A percentile compares a stretch with the other conserved stretches of the same genome.
These are phyloP conservation scores for Saccharomyces hybrid DNA, from an alignment of 1,139 yeast genomes.

Conservation along the genomic window DNA sequence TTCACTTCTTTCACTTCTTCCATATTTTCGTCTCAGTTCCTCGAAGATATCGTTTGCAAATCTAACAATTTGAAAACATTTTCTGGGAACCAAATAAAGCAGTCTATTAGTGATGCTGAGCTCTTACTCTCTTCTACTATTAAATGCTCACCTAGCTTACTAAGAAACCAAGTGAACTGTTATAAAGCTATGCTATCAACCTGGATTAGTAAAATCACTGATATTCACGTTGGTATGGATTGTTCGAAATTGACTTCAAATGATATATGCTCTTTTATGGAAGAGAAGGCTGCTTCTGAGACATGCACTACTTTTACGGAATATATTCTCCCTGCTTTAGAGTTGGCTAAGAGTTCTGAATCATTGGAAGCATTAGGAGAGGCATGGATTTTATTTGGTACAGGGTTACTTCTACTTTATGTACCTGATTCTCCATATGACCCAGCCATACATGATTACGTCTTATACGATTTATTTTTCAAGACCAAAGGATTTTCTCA, in stretches of 20 bases:
- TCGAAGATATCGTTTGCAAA: conserved; percentile 35
- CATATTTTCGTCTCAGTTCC: conserved; percentile 42
- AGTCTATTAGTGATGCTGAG: conserved; percentile 49
- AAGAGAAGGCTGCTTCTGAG: neutral
- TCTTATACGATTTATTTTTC: conserved; percentile 42
- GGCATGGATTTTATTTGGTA: conserved; percentile 62
- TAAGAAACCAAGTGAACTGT: neutral
- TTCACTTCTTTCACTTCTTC: conserved; percentile 35
- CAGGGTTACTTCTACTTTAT: conserved; percentile 61
- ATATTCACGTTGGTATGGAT: neutral
- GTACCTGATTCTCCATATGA: conserved; percentile 81
- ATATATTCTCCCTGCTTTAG: conserved; percentile 42
- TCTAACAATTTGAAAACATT: conserved; percentile 35
- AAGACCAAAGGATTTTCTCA: conserved; percentile 24
- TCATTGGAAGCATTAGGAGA: conserved; percentile 40
- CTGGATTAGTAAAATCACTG: neutral
- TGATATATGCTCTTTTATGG: neutral
- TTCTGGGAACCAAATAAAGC: conserved; percentile 44
- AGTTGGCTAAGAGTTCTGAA: conserved; percentile 13
- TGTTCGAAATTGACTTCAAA: neutral
- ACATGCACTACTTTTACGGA: conserved; percentile 16
- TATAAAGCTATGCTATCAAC: neutral
- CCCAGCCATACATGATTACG: conserved; percentile 87
- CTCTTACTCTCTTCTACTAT: conserved; percentile 40
- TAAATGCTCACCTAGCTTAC: conserved; percentile 8